Conservation (phyloP, 495 filamentous ascomycete species). For the Podospora pseudopauciseta region DNA sequence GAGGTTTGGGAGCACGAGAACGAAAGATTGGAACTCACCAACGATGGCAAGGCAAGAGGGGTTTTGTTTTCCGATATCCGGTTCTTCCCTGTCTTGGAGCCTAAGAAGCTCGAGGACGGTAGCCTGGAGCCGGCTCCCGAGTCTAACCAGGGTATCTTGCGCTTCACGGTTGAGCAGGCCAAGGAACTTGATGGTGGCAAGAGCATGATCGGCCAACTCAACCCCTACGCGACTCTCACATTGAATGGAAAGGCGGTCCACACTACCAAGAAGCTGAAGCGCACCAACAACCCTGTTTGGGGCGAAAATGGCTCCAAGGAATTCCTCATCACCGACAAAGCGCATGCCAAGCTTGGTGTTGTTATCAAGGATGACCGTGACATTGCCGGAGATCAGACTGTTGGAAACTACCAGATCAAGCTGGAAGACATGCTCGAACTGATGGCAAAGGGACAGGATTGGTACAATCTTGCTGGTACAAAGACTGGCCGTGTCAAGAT, state of each 20-base stretch:
- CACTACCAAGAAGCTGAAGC: constrained; percentile 81
- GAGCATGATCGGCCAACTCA: constrained; percentile 83
- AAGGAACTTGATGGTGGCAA: constrained; percentile 91
- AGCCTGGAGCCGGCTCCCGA: constrained; percentile 77
- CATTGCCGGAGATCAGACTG: constrained; percentile 70
- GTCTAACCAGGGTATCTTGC: constrained; percentile 84
- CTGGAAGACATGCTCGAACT: constrained; percentile 87
- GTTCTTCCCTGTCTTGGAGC: constrained; percentile 90
- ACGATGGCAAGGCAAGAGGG: constrained; percentile 80
- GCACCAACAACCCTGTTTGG: constrained; percentile 94
- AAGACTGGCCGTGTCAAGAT: constrained; percentile 86
- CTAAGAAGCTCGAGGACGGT: constrained; percentile 67
- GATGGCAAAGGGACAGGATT: constrained; percentile 90
- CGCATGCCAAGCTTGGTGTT: constrained; percentile 80
- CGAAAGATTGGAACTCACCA: constrained; percentile 74
- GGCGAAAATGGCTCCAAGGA: constrained; percentile 79
- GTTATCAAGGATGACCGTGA: constrained; percentile 95
- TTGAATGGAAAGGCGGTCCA: constrained; percentile 89
- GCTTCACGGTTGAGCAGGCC: constrained; percentile 89
- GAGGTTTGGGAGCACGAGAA: constrained; percentile 75
- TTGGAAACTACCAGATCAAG: constrained; percentile 92
- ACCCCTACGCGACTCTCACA: constrained; percentile 81
- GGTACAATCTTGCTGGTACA: constrained; percentile 82
- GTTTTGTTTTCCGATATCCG: constrained; percentile 75
- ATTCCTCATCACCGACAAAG: constrained; percentile 87